Conservation (phyloP, 2,329 filamentous ascomycete genomes). For the Calycina herbarum region DNA sequence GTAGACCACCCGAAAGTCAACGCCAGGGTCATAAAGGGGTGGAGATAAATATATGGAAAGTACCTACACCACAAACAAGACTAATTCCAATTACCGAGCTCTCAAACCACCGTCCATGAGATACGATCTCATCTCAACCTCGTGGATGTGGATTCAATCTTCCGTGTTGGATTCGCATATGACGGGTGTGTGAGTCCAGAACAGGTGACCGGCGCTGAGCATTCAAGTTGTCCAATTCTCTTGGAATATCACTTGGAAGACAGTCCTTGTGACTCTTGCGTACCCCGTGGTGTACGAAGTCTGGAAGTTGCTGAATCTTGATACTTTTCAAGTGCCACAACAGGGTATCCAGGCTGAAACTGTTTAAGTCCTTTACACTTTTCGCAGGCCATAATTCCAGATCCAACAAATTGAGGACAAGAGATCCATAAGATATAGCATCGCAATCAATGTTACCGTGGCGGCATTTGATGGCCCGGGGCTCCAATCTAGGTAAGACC, state of each 20-base stretch:
- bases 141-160: not conserved
- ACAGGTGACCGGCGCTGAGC: not conserved
- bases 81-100: too few species aligned
- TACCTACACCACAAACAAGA: too few species aligned
- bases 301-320: not conserved
- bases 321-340: not conserved
- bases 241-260: not conserved
- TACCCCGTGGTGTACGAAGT: not conserved
- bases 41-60: too few species aligned
- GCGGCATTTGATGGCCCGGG: not conserved
- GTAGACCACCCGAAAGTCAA: too few species aligned
- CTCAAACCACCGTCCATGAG: too few species aligned
- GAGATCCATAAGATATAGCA: not conserved
- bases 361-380: not conserved
- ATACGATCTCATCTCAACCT: too few species aligned
- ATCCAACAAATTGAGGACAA: not conserved
- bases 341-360: not conserved
- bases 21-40: too few species aligned
- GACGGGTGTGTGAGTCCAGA: not conserved
- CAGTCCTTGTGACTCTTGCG: not conserved
- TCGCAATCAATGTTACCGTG: not conserved
- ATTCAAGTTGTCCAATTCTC: not conserved
- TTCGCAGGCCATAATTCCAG: not conserved
- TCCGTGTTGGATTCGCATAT: not conserved
- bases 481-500: not conserved